Percentiles rank a stretch among this genome's conserved stretches.
Evolutionary conservation across 1,284 basidiomycete genomes (phyloP).

Genomic region (Hemileia vastatrix): DNA sequence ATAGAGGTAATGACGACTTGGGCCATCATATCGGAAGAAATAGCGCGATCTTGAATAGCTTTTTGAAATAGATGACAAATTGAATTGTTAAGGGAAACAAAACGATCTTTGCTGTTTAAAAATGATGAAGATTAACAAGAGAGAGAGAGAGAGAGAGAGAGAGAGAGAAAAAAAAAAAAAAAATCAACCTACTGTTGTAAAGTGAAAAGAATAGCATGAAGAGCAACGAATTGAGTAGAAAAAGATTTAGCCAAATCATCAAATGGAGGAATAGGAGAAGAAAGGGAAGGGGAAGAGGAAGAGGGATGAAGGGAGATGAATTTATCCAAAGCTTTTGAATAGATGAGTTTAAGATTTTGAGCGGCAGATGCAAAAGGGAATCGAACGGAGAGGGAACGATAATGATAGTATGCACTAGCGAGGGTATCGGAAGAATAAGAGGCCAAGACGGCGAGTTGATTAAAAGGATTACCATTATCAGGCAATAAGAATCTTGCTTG

Average conservation of each 20-base stretch:
- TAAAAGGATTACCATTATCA: constrained; percentile 68
- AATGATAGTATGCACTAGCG: constrained; percentile 71
- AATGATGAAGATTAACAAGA: constrained; percentile 52
- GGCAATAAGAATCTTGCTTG: constrained; percentile 72
- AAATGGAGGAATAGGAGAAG: neutral
- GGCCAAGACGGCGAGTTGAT: constrained; percentile 87
- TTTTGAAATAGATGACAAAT: constrained; percentile 53
- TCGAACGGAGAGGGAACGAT: constrained; percentile 76
- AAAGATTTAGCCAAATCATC: too few relatives aligned
- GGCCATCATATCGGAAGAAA: constrained; percentile 66
- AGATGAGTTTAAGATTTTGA: constrained; percentile 67
- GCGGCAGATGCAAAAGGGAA: constrained; percentile 77
- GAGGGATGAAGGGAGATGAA: constrained; percentile 18
- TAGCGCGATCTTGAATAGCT: constrained; percentile 57
- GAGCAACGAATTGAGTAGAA: constrained; percentile 1
- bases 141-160: neutral
- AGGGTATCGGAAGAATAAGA: constrained; percentile 76
- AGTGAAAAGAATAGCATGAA: constrained; percentile 13
- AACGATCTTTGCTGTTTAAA: constrained; percentile 47
- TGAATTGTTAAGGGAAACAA: constrained; percentile 2
- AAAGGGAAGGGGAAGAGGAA: neutral
- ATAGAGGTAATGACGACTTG: constrained; percentile 64
- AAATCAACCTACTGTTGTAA: too few relatives aligned
- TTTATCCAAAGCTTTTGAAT: constrained; percentile 59
- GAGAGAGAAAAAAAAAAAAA: too few relatives aligned